Conservation (phyloP, 805 yeast genomes). For the Starmera amethionina region DNA sequence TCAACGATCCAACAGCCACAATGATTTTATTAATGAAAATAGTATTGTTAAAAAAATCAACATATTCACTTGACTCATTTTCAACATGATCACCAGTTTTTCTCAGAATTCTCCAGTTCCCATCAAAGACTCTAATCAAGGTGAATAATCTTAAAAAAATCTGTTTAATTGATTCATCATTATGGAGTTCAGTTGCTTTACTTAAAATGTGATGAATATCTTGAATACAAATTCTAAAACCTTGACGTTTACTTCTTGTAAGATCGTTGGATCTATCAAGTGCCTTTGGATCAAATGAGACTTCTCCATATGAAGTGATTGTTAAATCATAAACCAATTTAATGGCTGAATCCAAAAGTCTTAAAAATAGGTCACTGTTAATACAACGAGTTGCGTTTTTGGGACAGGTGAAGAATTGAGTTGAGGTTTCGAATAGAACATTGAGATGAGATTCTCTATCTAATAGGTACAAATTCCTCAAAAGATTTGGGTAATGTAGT, state of each 20-base stretch:
- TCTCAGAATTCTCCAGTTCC: slow-evolving; percentile 44
- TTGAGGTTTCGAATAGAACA: slow-evolving; percentile 59
- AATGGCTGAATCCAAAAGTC: slow-evolving; percentile 37
- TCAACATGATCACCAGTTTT: slow-evolving; percentile 64
- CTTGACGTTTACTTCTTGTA: slow-evolving; percentile 5
- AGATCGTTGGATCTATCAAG: slow-evolving; percentile 1
- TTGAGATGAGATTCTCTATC: slow-evolving; percentile 90
- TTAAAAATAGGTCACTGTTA: slow-evolving; percentile 27
- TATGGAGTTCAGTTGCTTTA: slow-evolving; percentile 21
- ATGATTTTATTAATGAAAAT: slow-evolving; percentile 33
- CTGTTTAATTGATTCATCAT: background rate
- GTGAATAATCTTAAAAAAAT: slow-evolving; percentile 20
- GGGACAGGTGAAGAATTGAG: slow-evolving; percentile 88
- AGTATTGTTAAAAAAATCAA: slow-evolving; percentile 39
- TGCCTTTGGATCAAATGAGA: background rate
- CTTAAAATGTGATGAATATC: background rate
- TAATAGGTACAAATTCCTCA: slow-evolving; percentile 38
- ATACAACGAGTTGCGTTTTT: slow-evolving; percentile 52
- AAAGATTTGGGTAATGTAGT: slow-evolving; percentile 40
- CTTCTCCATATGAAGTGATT: slow-evolving; percentile 14
- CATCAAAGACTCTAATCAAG: slow-evolving; percentile 47
- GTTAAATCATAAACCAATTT: slow-evolving; percentile 29
- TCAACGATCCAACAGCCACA: slow-evolving; percentile 9
- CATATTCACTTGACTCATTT: slow-evolving; percentile 41
- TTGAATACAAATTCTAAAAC: background rate